These are phyloP conservation scores for Symbiodinium natans DNA, from an alignment of 73 alveolate species.

Conservation along the genomic window DNA sequence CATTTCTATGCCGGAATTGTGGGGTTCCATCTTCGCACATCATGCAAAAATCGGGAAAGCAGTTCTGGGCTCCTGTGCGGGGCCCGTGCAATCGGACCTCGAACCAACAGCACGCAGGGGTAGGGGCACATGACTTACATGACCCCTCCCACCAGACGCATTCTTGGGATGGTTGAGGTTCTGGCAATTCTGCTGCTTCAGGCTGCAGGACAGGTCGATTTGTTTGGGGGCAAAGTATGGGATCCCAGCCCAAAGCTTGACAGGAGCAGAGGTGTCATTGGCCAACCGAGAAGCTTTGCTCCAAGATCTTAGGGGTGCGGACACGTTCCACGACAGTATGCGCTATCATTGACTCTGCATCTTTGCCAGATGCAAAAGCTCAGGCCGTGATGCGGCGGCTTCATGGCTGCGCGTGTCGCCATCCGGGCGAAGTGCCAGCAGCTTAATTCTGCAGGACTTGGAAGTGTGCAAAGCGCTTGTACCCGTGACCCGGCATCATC, in stretches of 20 bases:
- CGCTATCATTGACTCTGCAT: background rate
- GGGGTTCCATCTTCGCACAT: too few species aligned
- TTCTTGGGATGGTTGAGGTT: too few species aligned
- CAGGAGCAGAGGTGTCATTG: constrained; percentile 61
- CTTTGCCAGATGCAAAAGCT: too few species aligned
- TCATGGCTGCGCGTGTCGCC: background rate
- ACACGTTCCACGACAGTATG: background rate
- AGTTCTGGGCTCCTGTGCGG: too few species aligned
- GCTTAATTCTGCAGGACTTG: background rate
- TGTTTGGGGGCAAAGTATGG: background rate
- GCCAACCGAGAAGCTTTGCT: constrained; percentile 25
- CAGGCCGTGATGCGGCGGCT: constrained; percentile 70
- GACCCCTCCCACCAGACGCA: too few species aligned
- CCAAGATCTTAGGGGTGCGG: background rate
- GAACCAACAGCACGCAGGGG: too few species aligned
- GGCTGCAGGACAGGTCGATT: constrained; percentile 13
- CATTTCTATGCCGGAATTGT: background rate
- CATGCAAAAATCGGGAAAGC: too few species aligned
- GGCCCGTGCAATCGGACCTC: too few species aligned
- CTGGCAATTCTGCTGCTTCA: constrained; percentile 78
- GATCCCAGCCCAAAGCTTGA: background rate
- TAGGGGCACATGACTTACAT: too few species aligned
- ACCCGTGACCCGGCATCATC: too few species aligned
- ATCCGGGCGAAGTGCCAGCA: constrained; percentile 3
- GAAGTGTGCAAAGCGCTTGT: too few species aligned